Evolutionary conservation across 2,329 filamentous ascomycete genomes (phyloP).

Genomic region (Dryadomyces quercus-mongolicae): DNA sequence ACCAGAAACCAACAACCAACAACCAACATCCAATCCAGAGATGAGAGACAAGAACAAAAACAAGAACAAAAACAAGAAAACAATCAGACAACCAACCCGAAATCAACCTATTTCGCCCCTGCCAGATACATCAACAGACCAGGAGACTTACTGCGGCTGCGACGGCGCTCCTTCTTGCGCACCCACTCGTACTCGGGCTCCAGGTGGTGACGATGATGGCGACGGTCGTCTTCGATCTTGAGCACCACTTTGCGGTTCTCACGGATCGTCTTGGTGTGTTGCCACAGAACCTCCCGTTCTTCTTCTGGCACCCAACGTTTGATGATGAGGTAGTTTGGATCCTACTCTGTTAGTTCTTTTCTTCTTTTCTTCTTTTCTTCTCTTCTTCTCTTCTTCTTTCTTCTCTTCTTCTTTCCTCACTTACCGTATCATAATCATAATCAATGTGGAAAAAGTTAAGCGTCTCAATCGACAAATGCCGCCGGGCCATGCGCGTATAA

Average conservation of each 20-base stretch:
- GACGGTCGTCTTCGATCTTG: conserved; percentile 32
- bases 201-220: conserved; percentile 27
- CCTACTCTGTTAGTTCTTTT: conserved; percentile 29
- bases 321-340: conserved; percentile 60
- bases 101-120: conserved; percentile 24
- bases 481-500: conserved; percentile 51
- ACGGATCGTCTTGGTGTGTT: conserved; percentile 55
- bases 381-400: conserved; percentile 25
- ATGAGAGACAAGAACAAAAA: background rate
- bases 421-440: conserved; percentile 44
- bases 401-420: conserved; percentile 10
- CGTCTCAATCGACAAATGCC: conserved; percentile 51
- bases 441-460: conserved; percentile 42
- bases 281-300: conserved; percentile 61
- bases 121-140: conserved; percentile 45
- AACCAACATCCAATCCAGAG: background rate
- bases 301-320: conserved; percentile 58
- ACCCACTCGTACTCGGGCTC: conserved; percentile 39
- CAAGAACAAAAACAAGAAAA: background rate
- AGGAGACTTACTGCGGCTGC: conserved; percentile 46
- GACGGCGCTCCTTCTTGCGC: conserved; percentile 43
- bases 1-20: too few relatives aligned
- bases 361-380: background rate
- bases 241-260: conserved; percentile 38
- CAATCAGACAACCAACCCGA: too few relatives aligned